A percentile compares a stretch with the other conserved stretches of the same genome.
Evolutionary conservation across 805 yeast species (phyloP).

Genomic region (Barnettozyma botsteinii): DNA sequence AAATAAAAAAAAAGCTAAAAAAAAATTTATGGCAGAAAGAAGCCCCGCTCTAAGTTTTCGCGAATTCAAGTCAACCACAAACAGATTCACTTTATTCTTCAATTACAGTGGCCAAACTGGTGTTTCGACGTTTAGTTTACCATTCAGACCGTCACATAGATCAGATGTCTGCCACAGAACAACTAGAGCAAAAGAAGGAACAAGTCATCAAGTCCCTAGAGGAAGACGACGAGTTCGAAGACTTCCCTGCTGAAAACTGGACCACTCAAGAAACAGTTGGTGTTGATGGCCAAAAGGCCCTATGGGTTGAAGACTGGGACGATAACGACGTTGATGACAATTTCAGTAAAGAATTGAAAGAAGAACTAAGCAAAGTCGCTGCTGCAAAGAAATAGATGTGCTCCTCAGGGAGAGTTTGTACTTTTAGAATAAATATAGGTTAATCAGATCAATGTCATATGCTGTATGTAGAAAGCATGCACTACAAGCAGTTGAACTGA

Average conservation of each 20-base stretch:
- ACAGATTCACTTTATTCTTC: too few relatives aligned
- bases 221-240: conserved; percentile 97
- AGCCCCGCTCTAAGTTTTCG: conserved; percentile 2
- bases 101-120: not conserved
- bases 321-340: conserved; percentile 92
- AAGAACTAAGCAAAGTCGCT: conserved; percentile 23
- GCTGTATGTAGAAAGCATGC: too few relatives aligned
- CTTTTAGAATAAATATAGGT: conserved; percentile 1
- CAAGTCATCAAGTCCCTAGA: conserved; percentile 62
- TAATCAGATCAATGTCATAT: too few relatives aligned
- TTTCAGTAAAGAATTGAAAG: conserved; percentile 67
- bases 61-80: not conserved
- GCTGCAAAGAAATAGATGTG: conserved; percentile 14
- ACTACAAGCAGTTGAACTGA: too few relatives aligned
- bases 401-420: not conserved
- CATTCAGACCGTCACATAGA: not conserved
- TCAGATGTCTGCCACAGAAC: conserved; percentile 11
- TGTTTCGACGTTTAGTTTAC: not conserved
- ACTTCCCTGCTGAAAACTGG: conserved; percentile 92
- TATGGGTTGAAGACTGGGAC: conserved; percentile 98
- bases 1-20: not conserved
- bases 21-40: not conserved
- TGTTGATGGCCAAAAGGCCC: conserved; percentile 46
- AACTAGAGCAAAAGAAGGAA: conserved; percentile 20
- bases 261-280: conserved; percentile 48